A percentile compares a stretch with the other conserved stretches of the same genome.
Conservation (phyloP, 2,329 filamentous ascomycete species). For the Fusarium buxicola region DNA sequence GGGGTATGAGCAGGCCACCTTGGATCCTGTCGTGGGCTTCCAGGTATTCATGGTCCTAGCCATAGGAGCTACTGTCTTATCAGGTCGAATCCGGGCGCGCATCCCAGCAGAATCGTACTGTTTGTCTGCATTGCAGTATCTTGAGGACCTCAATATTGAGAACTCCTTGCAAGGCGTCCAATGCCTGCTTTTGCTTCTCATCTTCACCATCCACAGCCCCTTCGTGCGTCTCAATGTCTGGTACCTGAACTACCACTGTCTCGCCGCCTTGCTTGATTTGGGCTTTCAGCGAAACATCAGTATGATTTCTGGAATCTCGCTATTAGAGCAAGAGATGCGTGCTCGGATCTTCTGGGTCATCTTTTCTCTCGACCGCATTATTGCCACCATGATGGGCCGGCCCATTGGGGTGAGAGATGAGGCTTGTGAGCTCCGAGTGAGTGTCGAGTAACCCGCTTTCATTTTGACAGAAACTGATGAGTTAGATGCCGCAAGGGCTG, state of each 20-base stretch:
- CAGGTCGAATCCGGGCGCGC: constrained; percentile 55
- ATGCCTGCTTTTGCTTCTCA: constrained; percentile 58
- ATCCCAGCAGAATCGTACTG: constrained; percentile 63
- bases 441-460: not conserved
- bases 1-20: constrained; percentile 49
- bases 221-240: constrained; percentile 62
- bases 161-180: constrained; percentile 63
- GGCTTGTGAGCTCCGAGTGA: constrained; percentile 63
- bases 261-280: constrained; percentile 62
- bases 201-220: constrained; percentile 64
- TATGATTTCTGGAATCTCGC: constrained; percentile 55
- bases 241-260: constrained; percentile 67
- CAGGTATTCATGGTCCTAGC: constrained; percentile 66
- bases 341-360: constrained; percentile 67
- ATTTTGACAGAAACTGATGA: constrained; percentile 14
- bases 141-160: constrained; percentile 60
- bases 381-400: constrained; percentile 67
- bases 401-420: constrained; percentile 67
- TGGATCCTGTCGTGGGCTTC: constrained; percentile 53
- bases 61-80: constrained; percentile 59
- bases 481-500: constrained; percentile 47
- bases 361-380: constrained; percentile 62
- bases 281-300: constrained; percentile 64
- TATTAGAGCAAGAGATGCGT: constrained; percentile 65
- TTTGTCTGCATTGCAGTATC: constrained; percentile 58